Base-by-base conservation (phyloP, 345 rosid species). In the Gossypium rotundifolium region DNA sequence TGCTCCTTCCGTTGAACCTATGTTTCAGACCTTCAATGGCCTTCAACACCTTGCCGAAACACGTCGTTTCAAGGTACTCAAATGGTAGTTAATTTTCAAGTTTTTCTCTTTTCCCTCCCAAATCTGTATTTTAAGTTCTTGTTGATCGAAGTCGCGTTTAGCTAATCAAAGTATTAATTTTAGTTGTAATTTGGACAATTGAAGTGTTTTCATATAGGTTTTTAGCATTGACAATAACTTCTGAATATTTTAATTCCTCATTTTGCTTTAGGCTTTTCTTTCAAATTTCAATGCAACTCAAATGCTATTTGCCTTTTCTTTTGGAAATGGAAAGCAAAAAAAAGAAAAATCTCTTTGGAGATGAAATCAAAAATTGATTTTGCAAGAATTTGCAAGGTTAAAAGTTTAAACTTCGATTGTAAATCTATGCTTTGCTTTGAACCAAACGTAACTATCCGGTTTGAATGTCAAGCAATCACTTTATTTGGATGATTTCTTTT, bases 61-160 rank as follows among this genome's bases (percentile, higher is more conserved):
- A 42, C 87, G 83, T n/a, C 86, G 84, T 77, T 94, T 89, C 83
- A 92, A 94, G 96, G 98, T 93, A 71, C 22, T 46, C 68, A 3
- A 67, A 23, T 9, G 42, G 4, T 67, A 14, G 69, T 42, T 18
- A 18, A 65, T 60, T 58, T 73, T 23, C 16, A 11, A 11, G 14
- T 8, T 4, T 2, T 25, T 46, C 49, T 46, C 13, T 46, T 46
- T 25, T 5, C 27, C 25, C 29, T 57, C 61, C 64, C 40, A 40
- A 2, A 6, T 22, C 45, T 63, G 49, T 40, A 11, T 45, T 70
- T 29, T 51, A n/a, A 25, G 48, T 40, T 75, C 52, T 12, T 23
- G 25, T 23, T n/a, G 29, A 7, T 67, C 11, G 14, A 66, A 66
- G 18, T 66, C 4, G 10, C 4, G 27, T 65, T 45, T 67, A 67